Evolutionary conservation across 495 filamentous ascomycete species (phyloP).

Genomic region (Trichoderma gamsii): DNA sequence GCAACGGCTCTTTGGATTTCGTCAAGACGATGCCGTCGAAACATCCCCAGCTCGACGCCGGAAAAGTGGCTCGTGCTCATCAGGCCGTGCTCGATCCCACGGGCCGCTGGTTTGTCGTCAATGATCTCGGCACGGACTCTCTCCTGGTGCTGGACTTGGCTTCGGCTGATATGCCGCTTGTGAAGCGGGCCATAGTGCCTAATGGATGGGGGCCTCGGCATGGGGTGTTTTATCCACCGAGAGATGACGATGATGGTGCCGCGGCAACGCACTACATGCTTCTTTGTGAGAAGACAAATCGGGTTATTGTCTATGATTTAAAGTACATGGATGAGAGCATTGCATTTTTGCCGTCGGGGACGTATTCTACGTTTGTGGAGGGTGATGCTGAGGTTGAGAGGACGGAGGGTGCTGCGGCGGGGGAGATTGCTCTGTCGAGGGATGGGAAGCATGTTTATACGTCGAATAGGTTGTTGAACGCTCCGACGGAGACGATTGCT

Average conservation of each 20-base stretch:
- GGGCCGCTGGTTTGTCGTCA: constrained; percentile 29
- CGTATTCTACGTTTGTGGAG: constrained; percentile 28
- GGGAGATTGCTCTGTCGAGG: constrained; percentile 25
- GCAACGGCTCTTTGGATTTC: constrained; percentile 21
- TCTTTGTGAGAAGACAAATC: constrained; percentile 27
- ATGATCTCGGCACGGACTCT: constrained; percentile 29
- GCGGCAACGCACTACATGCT: constrained; percentile 24
- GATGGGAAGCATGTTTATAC: constrained; percentile 30
- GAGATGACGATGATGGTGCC: not conserved
- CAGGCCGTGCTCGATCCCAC: constrained; percentile 31
- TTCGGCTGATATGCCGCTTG: constrained; percentile 24
- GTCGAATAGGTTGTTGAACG: constrained; percentile 30
- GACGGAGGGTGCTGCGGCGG: constrained; percentile 23
- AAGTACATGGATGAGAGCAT: constrained; percentile 23
- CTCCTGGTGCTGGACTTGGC: constrained; percentile 27
- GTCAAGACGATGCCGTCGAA: constrained; percentile 22
- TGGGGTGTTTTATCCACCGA: constrained; percentile 28
- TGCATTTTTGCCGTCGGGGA: constrained; percentile 21
- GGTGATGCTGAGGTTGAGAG: constrained; percentile 18
- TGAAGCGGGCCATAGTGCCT: constrained; percentile 16
- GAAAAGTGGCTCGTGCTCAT: constrained; percentile 27
- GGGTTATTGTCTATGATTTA: constrained; percentile 26
- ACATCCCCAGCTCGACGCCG: constrained; percentile 19
- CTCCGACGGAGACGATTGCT: constrained; percentile 29
- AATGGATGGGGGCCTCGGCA: constrained; percentile 30